Evolutionary conservation across 169 alveolate genomes (phyloP).

Genomic region (Perkinsus olseni): DNA sequence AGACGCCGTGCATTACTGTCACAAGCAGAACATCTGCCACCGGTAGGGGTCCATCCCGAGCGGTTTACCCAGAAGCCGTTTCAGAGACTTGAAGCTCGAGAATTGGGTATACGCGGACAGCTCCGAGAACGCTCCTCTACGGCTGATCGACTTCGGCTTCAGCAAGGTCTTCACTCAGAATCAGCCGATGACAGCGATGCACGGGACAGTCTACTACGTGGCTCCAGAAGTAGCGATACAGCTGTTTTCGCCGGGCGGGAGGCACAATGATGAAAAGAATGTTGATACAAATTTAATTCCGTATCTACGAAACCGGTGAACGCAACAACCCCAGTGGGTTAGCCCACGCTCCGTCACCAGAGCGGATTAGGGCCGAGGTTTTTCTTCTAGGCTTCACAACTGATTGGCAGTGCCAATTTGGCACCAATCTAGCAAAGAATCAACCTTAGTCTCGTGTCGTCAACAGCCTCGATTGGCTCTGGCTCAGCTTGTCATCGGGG

Average conservation of each 20-base stretch:
- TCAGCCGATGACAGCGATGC: conserved; percentile 32
- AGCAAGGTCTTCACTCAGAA: conserved; percentile 25
- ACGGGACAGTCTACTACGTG: conserved; percentile 40
- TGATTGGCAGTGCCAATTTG: too few species aligned
- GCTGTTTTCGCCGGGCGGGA: not conserved
- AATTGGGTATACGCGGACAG: conserved; percentile 36
- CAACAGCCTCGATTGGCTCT: too few species aligned
- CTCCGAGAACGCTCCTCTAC: conserved; percentile 27
- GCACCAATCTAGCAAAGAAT: too few species aligned
- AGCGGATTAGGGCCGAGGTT: too few species aligned
- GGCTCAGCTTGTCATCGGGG: too few species aligned
- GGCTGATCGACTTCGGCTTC: conserved; percentile 33
- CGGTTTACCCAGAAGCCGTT: not conserved
- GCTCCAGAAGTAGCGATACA: conserved; percentile 24
- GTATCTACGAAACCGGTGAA: too few species aligned
- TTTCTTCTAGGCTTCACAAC: too few species aligned
- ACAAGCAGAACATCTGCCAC: conserved; percentile 32
- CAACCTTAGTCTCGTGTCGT: too few species aligned
- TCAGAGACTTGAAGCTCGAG: conserved; percentile 19
- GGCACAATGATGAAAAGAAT: not conserved
- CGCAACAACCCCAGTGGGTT: too few species aligned
- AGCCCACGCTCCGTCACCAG: too few species aligned
- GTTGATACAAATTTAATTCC: not conserved
- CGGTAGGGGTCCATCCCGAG: conserved; percentile 10
- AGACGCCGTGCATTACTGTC: conserved; percentile 36